Evolutionary conservation across 2,329 filamentous ascomycete species (phyloP).

Genomic region (Aspergillus luchuensis): DNA sequence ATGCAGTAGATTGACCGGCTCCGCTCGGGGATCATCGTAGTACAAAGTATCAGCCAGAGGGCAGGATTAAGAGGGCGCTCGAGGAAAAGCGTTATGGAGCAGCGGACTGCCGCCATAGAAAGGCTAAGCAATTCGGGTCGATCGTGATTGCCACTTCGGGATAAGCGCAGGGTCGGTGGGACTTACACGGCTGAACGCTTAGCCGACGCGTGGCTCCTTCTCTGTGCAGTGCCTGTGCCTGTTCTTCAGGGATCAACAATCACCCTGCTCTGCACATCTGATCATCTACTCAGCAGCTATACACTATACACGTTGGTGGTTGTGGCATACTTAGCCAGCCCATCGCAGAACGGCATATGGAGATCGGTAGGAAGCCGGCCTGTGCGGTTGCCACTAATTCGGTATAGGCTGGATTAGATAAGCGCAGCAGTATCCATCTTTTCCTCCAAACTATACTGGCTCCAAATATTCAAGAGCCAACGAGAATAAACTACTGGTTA

Average conservation of each 20-base stretch:
- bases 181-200: slow-evolving; percentile 15
- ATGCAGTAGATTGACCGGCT: background rate
- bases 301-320: background rate
- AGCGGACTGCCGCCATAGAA: slow-evolving; percentile 27
- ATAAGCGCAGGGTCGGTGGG: slow-evolving; percentile 4
- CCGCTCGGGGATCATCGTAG: background rate
- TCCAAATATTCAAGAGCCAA: no score
- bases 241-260: slow-evolving; percentile 2
- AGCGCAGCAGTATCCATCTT: no score
- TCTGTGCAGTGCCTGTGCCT: background rate
- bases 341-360: no score
- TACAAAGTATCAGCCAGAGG: background rate
- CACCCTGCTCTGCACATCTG: background rate
- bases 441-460: no score
- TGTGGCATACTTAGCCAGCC: no score
- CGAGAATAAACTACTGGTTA: no score
- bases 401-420: no score
- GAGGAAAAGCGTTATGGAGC: background rate
- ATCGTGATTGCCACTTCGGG: background rate
- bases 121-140: background rate
- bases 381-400: no score
- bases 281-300: background rate
- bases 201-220: slow-evolving; percentile 10
- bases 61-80: background rate
- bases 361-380: no score